Base-by-base conservation (phyloP, 2,329 filamentous ascomycete genomes). In the Claviceps paspali region DNA sequence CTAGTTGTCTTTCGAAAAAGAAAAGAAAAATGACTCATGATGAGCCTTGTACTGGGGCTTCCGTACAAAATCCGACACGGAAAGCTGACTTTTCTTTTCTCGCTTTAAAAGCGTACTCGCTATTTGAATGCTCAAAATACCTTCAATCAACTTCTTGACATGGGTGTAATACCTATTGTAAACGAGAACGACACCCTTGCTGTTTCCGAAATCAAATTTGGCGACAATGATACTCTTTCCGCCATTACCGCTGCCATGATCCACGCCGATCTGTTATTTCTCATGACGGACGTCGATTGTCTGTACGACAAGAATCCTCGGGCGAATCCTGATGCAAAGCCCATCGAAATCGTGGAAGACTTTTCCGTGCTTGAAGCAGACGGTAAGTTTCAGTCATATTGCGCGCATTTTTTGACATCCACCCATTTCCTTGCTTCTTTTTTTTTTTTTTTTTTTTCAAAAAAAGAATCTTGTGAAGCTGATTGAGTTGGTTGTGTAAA, bases 211-310 rank as follows among this genome's bases (percentile, higher is more conserved):
- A 98, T 98, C 63, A 96, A 96, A 66, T 98, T 98, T 54, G 91
- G 91, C 47, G 91, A 98, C 66, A 98, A 98, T 51, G 91, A 98
- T 59, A 98, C 91, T 2, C 68, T 98, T 33, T 94, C 86, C 10
- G 91, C 91, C 40, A 95, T 98, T 49, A 94, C 91, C 0, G 85
- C 91, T 1, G 91, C 82, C 47, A 96, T 96, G 86, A 83, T 96
- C 15, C 85, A 94, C 51, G 91, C 91, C 35, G 87, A 98, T 52
- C 84, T 94, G 50, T 70, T 98, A 8, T 98, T 98, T 60, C 70
- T 98, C 45, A 96, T 98, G 91, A 98, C 91, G 1, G 91, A 98
- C 53, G 91, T 98, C 33, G 91, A 98, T 55, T 95, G 88, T 54
- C 67, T 98, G 10, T 98, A 98, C 58, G 86, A 93, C 59, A 91